Base-by-base conservation (phyloP, 768 basidiomycete species). In the Pulveroboletus sp. region DNA sequence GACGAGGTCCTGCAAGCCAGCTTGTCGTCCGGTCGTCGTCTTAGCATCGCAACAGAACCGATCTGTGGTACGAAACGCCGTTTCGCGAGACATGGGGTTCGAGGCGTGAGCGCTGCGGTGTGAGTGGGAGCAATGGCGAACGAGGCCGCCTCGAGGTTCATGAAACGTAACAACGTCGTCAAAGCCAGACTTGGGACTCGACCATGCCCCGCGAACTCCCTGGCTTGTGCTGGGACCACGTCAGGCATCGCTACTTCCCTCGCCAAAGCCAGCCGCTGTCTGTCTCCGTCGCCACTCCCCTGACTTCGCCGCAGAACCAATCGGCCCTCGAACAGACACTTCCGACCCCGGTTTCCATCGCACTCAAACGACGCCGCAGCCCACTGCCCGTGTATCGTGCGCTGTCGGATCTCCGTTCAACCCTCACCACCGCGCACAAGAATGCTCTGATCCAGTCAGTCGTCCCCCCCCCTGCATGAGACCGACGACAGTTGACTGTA, bases 211-310 rank as follows among this genome's bases (percentile, higher is more conserved):
- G 61, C 49, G 67, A 76, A 11, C 70, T 83, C 10, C 79, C 81
- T 43, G 83, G 83, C 2, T 65, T 82, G 45, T 79, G 77, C 59
- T 85, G 75, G 69, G 81, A 85, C 58, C 60, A 69, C 51, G 59
- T 61, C 31, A 68, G 63, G 47, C 76, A 78, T 36, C 74, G 82
- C 9, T 84, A 85, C 61, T 85, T 83, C 56, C 78, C 14, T 36
- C 35, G 15, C 18, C 18, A 38, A 38, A 17, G 36, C 35, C 15
- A 36, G 5, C 36, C 36, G 17, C 36, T 17, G 35, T 36, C 35
- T 17, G 7, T 17, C 21, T 28, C 41, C 26, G 10, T 28, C 11
- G 40, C 40, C 17, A 14, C 30, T 7, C 11, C 21, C 21, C 21
- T 21, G 21, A 21, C 21, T 21, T 3, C 21, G 11, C 47, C 26